These are phyloP conservation scores for Metschnikowia lachancei DNA, from an alignment of 805 yeast species.

Conservation along the genomic window DNA sequence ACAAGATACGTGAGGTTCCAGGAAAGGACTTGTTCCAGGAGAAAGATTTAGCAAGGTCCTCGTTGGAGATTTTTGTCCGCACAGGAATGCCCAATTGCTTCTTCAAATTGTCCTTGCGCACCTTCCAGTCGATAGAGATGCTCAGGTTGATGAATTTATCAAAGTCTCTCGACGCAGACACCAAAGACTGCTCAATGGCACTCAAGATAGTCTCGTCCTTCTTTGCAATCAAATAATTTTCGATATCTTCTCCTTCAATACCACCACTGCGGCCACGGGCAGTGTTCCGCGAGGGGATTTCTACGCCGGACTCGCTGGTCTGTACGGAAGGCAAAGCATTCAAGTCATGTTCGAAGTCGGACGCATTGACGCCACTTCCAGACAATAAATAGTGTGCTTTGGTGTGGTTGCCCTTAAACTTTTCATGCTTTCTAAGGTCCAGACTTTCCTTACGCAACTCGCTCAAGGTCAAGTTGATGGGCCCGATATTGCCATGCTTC, in stretches of 20 bases:
- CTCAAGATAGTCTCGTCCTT: constrained; percentile 80
- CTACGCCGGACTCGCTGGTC: constrained; percentile 1
- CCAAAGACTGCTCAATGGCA: constrained; percentile 77
- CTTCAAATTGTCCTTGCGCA: constrained; percentile 69
- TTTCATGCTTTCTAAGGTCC: constrained; percentile 45
- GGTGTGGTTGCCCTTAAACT: constrained; percentile 42
- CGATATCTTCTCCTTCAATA: constrained; percentile 34
- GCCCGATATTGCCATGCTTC: constrained; percentile 62
- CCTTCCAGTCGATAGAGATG: constrained; percentile 80
- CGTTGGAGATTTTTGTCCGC: constrained; percentile 12
- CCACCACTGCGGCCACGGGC: background rate
- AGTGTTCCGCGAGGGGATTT: background rate
- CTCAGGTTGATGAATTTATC: constrained; percentile 72
- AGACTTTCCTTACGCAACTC: constrained; percentile 73
- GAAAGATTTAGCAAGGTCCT: constrained; percentile 26
- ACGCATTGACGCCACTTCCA: constrained; percentile 83
- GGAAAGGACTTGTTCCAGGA: constrained; percentile 37
- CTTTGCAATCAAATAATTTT: constrained; percentile 60
- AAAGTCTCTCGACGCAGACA: constrained; percentile 76
- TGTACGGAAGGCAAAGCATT: constrained; percentile 26
- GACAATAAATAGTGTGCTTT: constrained; percentile 88
- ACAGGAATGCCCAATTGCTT: constrained; percentile 57
- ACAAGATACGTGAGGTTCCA: constrained; percentile 32
- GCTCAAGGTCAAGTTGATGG: constrained; percentile 73
- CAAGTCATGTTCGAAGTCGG: constrained; percentile 68